phyloP scores from a whole-genome alignment of 176 grass and related monocot species.

The Lolium rigidum region DNA sequence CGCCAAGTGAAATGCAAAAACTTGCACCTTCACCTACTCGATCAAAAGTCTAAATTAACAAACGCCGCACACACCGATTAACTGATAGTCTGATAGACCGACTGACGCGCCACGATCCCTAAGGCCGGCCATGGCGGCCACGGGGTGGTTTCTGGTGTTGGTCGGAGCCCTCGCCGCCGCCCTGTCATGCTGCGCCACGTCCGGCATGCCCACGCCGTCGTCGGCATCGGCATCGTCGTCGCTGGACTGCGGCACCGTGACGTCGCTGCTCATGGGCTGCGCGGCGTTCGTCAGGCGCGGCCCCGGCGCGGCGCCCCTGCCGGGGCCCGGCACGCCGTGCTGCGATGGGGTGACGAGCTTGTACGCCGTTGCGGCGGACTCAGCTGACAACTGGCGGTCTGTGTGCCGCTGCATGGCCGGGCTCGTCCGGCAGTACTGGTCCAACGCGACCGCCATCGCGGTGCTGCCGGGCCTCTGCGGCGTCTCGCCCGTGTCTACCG shows the following conservation, averaged over 20 bases:
- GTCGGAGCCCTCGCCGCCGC: neutral
- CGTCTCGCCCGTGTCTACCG: conserved; percentile 37
- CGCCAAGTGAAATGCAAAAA: neutral
- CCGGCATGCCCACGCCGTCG: neutral
- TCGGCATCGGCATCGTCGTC: neutral
- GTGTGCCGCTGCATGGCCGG: conserved; percentile 58
- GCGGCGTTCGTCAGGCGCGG: conserved; percentile 45
- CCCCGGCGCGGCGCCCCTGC: neutral
- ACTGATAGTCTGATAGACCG: neutral
- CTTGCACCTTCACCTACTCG: conserved; percentile 23
- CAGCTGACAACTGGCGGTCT: conserved; percentile 57
- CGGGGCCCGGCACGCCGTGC: conserved; percentile 49
- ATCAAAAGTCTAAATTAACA: neutral
- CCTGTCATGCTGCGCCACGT: neutral
- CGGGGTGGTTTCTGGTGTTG: neutral
- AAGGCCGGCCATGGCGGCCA: conserved; percentile 21
- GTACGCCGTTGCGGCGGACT: conserved; percentile 55
- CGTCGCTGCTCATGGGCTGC: conserved; percentile 58
- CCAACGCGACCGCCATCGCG: conserved; percentile 64
- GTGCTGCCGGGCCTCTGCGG: conserved; percentile 61
- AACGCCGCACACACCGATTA: neutral
- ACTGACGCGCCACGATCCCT: neutral
- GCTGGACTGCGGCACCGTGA: conserved; percentile 61
- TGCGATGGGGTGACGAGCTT: conserved; percentile 53
- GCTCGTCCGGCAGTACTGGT: conserved; percentile 49